Evolutionary conservation across 352 stramenopile genomes (phyloP).

Genomic region (Globisporangium rhizosaccharum): DNA sequence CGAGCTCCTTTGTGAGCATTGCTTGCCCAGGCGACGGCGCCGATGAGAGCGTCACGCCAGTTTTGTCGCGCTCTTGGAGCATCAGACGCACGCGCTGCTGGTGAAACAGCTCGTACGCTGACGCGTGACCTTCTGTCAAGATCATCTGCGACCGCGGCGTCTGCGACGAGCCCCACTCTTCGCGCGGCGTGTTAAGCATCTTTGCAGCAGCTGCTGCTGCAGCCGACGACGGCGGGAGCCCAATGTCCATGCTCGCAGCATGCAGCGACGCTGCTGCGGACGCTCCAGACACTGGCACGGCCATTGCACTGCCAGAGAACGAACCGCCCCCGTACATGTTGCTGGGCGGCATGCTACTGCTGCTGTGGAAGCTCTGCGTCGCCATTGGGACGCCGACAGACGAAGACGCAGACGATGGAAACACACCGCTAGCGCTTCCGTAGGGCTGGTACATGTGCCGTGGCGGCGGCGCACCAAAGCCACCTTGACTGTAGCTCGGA

Average conservation of each 20-base stretch:
- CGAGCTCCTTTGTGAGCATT: slow-evolving; percentile 84
- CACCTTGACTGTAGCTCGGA: slow-evolving; percentile 5
- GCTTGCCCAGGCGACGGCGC: slow-evolving; percentile 79
- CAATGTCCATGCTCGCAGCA: slow-evolving; percentile 16
- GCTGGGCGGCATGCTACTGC: slow-evolving; percentile 7
- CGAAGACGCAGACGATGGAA: slow-evolving; percentile 3
- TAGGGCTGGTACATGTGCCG: slow-evolving; percentile 12
- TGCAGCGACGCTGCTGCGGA: not conserved
- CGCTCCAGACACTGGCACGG: not conserved
- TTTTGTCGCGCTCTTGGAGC: slow-evolving; percentile 77
- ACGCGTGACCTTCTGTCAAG: slow-evolving; percentile 74
- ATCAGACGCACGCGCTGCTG: slow-evolving; percentile 81
- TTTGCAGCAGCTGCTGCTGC: slow-evolving; percentile 32
- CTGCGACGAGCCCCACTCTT: slow-evolving; percentile 86
- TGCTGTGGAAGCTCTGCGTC: slow-evolving; percentile 29
- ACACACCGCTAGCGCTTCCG: not conserved
- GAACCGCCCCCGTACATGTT: slow-evolving; percentile 12
- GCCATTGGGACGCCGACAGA: slow-evolving; percentile 9
- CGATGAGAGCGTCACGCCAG: slow-evolving; percentile 71
- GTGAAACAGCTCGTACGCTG: slow-evolving; percentile 84
- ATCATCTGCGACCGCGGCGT: slow-evolving; percentile 81
- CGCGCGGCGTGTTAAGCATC: slow-evolving; percentile 59
- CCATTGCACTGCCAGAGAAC: slow-evolving; percentile 12
- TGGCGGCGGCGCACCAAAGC: slow-evolving; percentile 1
- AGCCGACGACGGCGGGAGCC: slow-evolving; percentile 38